These are phyloP conservation scores for Globisporangium spiculum DNA, from an alignment of 352 stramenopile genomes.

Conservation along the genomic window DNA sequence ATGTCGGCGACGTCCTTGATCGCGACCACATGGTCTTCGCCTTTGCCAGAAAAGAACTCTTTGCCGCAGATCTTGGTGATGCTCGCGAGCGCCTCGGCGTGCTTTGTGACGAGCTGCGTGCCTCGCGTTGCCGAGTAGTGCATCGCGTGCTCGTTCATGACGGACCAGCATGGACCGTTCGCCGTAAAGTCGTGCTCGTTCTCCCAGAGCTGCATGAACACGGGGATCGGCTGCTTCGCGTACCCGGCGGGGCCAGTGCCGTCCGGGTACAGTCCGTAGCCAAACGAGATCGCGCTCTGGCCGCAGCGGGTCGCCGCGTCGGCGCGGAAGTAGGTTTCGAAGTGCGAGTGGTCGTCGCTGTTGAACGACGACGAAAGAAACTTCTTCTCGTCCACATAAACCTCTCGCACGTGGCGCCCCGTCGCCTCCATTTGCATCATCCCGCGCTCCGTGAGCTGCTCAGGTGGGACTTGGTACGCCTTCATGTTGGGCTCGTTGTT, in stretches of 20 bases:
- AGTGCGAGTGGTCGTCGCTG: constrained; percentile 48
- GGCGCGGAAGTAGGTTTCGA: constrained; percentile 74
- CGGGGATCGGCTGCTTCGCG: constrained; percentile 55
- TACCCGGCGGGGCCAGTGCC: constrained; percentile 60
- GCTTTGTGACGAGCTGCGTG: constrained; percentile 33
- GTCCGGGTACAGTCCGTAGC: constrained; percentile 69
- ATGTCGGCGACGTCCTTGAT: constrained; percentile 80
- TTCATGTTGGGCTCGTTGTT: constrained; percentile 62
- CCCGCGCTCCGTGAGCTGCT: constrained; percentile 70
- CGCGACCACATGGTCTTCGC: constrained; percentile 40
- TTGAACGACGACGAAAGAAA: constrained; percentile 73
- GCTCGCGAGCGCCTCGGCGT: constrained; percentile 39
- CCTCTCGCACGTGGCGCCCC: constrained; percentile 58
- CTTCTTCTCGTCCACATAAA: constrained; percentile 62
- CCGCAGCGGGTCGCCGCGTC: constrained; percentile 66
- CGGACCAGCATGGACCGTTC: constrained; percentile 57
- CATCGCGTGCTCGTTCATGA: constrained; percentile 52
- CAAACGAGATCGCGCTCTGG: constrained; percentile 65
- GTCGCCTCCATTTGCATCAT: constrained; percentile 71
- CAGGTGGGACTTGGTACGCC: constrained; percentile 58
- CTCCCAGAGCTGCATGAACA: constrained; percentile 80
- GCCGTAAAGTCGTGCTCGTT: constrained; percentile 80
- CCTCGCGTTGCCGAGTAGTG: constrained; percentile 41
- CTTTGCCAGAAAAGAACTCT: constrained; percentile 34
- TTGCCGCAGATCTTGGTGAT: constrained; percentile 45